A percentile compares a stretch with the other conserved stretches of the same genome.
Conservation (phyloP, 306 rosid species). For the Casuarina glauca region DNA sequence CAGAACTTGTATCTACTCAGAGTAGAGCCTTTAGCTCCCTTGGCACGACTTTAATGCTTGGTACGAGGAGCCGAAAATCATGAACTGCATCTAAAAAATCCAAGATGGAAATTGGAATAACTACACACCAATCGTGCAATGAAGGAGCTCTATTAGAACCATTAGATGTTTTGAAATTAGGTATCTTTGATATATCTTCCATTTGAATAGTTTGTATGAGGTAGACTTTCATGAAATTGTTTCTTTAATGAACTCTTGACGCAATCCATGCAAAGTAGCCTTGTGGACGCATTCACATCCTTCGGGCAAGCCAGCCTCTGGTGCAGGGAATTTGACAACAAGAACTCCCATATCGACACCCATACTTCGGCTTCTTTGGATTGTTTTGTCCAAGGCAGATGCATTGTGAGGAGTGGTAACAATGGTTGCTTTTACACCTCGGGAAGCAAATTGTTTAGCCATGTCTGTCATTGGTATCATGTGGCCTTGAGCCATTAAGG, state of each 20-base stretch:
- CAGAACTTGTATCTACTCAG: no score
- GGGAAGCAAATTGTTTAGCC: slow-evolving; percentile 1
- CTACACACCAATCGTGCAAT: no score
- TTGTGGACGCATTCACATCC: slow-evolving; percentile 38
- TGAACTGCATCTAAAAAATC: no score
- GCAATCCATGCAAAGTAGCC: not conserved
- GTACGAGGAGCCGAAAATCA: no score
- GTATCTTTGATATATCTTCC: no score
- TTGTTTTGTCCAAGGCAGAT: not conserved
- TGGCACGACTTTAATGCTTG: no score
- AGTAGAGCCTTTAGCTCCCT: no score
- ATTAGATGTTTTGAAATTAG: no score
- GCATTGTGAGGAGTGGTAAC: slow-evolving; percentile 6
- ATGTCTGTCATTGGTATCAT: slow-evolving; percentile 3
- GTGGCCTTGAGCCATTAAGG: slow-evolving; percentile 15
- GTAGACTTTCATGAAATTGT: not conserved
- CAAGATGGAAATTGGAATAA: no score
- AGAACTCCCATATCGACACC: not conserved
- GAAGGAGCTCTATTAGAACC: no score
- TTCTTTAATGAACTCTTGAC: slow-evolving; percentile 32
- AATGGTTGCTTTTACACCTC: slow-evolving; percentile 5
- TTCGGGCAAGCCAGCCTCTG: slow-evolving; percentile 4
- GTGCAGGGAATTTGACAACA: not conserved
- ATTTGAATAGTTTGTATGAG: no score
- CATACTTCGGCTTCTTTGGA: not conserved